A percentile compares a stretch with the other conserved stretches of the same genome.
Evolutionary conservation across 208 protist species (phyloP).

Genomic region (Chromosphaera perkinsii): DNA sequence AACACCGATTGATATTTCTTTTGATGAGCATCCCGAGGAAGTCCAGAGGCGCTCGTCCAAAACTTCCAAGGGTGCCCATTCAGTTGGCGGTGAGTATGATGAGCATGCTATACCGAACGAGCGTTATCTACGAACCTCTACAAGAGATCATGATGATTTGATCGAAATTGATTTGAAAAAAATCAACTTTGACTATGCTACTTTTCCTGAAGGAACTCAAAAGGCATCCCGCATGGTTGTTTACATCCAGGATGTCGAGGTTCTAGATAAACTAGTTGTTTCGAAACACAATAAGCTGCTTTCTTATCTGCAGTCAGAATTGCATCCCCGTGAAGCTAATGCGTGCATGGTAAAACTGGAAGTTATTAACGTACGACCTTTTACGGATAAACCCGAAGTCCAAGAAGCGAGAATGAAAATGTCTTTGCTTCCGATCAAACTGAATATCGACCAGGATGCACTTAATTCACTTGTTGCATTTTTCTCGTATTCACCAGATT

Average conservation of each 20-base stretch:
- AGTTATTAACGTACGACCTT: background rate
- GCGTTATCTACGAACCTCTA: too few species aligned
- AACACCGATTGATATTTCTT: too few species aligned
- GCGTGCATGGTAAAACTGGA: background rate
- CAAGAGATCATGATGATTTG: too few species aligned
- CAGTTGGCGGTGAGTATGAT: too few species aligned
- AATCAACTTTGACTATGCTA: too few species aligned
- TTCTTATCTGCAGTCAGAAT: background rate
- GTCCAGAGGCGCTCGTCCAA: too few species aligned
- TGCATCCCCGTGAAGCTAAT: background rate
- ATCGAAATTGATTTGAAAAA: too few species aligned
- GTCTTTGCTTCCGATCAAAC: constrained; percentile 6
- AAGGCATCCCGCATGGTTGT: constrained; percentile 6
- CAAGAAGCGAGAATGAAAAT: background rate
- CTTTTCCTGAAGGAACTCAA: background rate
- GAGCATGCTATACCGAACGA: too few species aligned
- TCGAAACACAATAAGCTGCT: constrained; percentile 9
- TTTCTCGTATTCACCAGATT: background rate
- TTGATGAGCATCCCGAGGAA: too few species aligned
- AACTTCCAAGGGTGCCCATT: too few species aligned
- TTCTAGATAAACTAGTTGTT: constrained; percentile 5
- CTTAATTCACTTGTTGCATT: constrained; percentile 8
- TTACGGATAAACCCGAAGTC: background rate
- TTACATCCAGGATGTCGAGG: constrained; percentile 8
- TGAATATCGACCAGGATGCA: constrained; percentile 35